Base-by-base conservation (phyloP, 2,329 filamentous ascomycete species). In the Calonectria fujianensis region DNA sequence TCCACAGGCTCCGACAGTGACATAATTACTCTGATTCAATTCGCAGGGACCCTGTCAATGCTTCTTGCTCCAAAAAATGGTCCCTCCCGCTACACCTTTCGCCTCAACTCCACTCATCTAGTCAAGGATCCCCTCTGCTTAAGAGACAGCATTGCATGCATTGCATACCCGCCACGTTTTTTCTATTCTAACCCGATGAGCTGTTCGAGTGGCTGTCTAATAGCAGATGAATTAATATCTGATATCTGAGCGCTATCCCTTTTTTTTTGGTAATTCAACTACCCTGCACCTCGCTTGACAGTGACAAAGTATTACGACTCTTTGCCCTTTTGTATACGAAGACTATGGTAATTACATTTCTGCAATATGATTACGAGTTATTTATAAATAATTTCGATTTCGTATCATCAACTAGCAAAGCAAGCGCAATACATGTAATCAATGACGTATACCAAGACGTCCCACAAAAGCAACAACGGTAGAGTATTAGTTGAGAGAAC, bases 41-140 rank as follows among this genome's bases (percentile, higher is more conserved):
- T 48, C 24, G 66, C 57, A 41, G 66, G 65, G 66, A n/a, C 52
- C 37, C n/a, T 41, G 31, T 69, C 66, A 61, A 69, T 69, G 66
- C 66, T 54, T 29, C 39, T 10, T 14, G 41, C 61, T 65, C 39
- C 39, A 48, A 69, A 59, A 59, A 31, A 32, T 27, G 24, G 27
- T 29, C 37, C 8, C 37, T 59, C 52, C 20, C 51, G 51, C 51
- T 59, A 9, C 29, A 32, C 29, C 20, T 48, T 50, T n/a, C 14
- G 66, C 37, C 39, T 65, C 31, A 65, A 35, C 66, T 16, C 52
- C 37, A 24, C 52, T 29, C 10, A 35, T 24, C 16, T 57, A 16
- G 50, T 18, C 65, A 68, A 29, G 65, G 65, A 68, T 57, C 24
- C 24, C 50, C 29, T 48, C 29, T 8, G 27, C 52, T 65, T 8